A percentile compares a stretch with the other conserved stretches of the same genome.
These are phyloP conservation scores for Solanum ossicruentum DNA, from an alignment of 257 asterid species.

Conservation along the genomic window DNA sequence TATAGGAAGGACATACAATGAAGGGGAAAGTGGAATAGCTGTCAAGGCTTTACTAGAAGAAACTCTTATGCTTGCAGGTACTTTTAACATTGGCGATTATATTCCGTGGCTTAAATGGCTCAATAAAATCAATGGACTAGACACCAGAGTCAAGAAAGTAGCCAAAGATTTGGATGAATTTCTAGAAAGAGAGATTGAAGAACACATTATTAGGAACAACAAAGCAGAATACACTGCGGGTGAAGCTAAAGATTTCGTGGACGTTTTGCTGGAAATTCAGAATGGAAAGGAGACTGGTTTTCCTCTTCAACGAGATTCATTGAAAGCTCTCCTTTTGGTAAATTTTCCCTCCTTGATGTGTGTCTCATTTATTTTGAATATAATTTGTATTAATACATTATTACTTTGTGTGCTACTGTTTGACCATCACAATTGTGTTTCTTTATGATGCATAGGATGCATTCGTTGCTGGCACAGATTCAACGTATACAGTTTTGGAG, in stretches of 20 bases:
- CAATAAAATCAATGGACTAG: slow-evolving; percentile 16
- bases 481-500: not conserved
- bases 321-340: not conserved
- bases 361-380: too few species aligned
- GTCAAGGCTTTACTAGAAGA: slow-evolving; percentile 1
- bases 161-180: slow-evolving; percentile 19
- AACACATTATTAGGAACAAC: not conserved
- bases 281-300: not conserved
- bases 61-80: not conserved
- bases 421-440: not conserved
- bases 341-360: too few species aligned
- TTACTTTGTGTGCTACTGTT: too few species aligned
- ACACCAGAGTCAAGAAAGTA: slow-evolving; percentile 6
- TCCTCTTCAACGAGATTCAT: not conserved
- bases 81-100: slow-evolving; percentile 1
- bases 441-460: slow-evolving; percentile 15
- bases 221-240: not conserved
- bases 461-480: slow-evolving; percentile 37
- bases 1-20: slow-evolving; percentile 24
- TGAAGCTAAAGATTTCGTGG: slow-evolving; percentile 20
- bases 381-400: too few species aligned
- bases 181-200: slow-evolving; percentile 17
- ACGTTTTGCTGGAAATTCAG: slow-evolving; percentile 29
- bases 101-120: slow-evolving; percentile 29
- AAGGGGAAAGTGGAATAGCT: slow-evolving; percentile 18